Evolutionary conservation across 495 filamentous ascomycete species (phyloP), one percentile per base, ranked within the genome.

Genomic region (Acidiella bohemica): DNA sequence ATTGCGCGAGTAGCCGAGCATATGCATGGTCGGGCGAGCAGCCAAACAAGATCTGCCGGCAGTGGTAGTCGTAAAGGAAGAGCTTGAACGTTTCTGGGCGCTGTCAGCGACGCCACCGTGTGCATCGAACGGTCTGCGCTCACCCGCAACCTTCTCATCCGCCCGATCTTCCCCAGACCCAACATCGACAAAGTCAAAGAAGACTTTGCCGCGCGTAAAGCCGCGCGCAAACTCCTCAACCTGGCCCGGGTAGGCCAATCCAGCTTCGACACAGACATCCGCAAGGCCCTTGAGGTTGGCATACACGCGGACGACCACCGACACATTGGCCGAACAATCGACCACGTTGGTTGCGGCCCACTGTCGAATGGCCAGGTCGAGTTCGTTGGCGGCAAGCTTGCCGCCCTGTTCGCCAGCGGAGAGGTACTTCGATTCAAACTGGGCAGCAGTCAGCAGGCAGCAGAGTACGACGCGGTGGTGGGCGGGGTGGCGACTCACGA

Each of bases 31-130:
- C 80, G 44, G 83, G 78, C 16, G 79, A 80, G 45, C 84, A 78
- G 10, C 84, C 85, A 31, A 93, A 64, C 33, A 87, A 62, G 29
- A 92, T 76, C 44, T 86, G 82, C 50, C 79, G 80, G 59, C 84
- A 92, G 56, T 84, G 81, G 52, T 67, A 71, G 50, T 87, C 71
- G 61, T 73, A 67, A 33, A 76, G 53, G 57, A 75, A 65, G 19
- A 76, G 56, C 71, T 72, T 75, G 65, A 70, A 83, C 48, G 61
- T 74, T 65, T 85, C 84, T 87, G 60, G n/a, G 25, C n/a, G n/a
- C 25, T 27, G n/a, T 27, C 25, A 27, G 25, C 25, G n/a, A n/a
- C n/a, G n/a, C n/a, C n/a, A n/a, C n/a, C 18, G 32, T 10, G 16
- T n/a, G 43, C 17, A 25, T n/a, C n/a, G n/a, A n/a, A n/a, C n/a